Conservation (phyloP, 1,284 basidiomycete genomes). For the Hymenochaete sp. region DNA sequence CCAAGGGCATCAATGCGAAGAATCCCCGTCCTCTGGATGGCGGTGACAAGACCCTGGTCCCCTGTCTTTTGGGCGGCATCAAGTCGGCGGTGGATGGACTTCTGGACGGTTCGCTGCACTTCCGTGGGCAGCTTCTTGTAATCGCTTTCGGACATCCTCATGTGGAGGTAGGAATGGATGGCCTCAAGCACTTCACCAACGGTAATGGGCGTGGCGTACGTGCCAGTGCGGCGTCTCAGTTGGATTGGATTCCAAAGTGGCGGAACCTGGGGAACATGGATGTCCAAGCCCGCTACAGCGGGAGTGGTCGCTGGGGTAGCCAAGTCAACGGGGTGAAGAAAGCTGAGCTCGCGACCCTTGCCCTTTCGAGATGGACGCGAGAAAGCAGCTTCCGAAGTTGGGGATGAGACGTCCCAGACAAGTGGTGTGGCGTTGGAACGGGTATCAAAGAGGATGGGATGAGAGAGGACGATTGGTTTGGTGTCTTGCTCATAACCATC, state of each 20-base stretch:
- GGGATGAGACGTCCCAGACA: slow-evolving; percentile 9
- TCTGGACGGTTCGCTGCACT: slow-evolving; percentile 6
- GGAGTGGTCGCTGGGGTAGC: slow-evolving; percentile 7
- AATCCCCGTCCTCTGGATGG: slow-evolving; percentile 10
- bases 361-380: not conserved
- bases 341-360: slow-evolving; percentile 5
- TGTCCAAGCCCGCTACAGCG: slow-evolving; percentile 3
- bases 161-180: slow-evolving; percentile 10
- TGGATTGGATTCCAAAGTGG: slow-evolving; percentile 13
- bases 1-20: slow-evolving; percentile 13
- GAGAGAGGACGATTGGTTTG: not conserved
- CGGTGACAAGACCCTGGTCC: slow-evolving; percentile 1
- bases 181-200: slow-evolving; percentile 14
- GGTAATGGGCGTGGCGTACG: slow-evolving; percentile 2
- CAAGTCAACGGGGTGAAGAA: slow-evolving; percentile 9
- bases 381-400: not conserved
- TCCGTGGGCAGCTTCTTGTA: slow-evolving; percentile 7
- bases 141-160: slow-evolving; percentile 6
- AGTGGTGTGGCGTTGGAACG: slow-evolving; percentile 5
- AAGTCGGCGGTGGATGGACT: slow-evolving; percentile 7
- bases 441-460: slow-evolving; percentile 6
- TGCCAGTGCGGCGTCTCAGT: slow-evolving; percentile 1
- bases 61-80: slow-evolving; percentile 3
- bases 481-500: not conserved
- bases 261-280: slow-evolving; percentile 11